These are phyloP conservation scores for Scheffersomyces lignicola DNA, from an alignment of 1,139 yeast genomes.

Conservation along the genomic window DNA sequence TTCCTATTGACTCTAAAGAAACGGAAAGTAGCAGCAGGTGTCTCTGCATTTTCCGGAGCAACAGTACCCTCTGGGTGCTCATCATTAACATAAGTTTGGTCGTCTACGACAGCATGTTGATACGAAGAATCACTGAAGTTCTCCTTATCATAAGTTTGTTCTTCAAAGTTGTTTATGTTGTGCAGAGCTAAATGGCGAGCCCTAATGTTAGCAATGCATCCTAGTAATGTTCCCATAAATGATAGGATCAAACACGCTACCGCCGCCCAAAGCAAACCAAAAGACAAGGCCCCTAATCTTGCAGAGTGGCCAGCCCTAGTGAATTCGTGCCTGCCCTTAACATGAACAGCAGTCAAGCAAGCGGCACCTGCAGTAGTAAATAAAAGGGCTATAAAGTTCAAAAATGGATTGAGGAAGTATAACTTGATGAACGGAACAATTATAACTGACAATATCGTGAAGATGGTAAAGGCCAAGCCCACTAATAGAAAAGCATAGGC, in stretches of 20 bases:
- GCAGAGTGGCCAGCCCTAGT: constrained; percentile 47
- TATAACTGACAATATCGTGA: constrained; percentile 44
- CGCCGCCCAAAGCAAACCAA: constrained; percentile 60
- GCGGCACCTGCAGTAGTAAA: constrained; percentile 61
- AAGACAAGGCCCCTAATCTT: constrained; percentile 54
- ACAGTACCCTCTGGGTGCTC: constrained; percentile 1
- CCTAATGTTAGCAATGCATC: constrained; percentile 6
- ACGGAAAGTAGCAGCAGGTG: constrained; percentile 12
- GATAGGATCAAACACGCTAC: constrained; percentile 13
- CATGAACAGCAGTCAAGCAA: constrained; percentile 64
- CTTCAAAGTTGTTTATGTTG: constrained; percentile 1
- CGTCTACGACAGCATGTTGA: constrained; percentile 7
- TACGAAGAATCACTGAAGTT: constrained; percentile 6
- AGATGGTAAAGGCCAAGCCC: constrained; percentile 54
- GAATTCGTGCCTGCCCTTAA: constrained; percentile 60
- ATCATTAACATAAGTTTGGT: constrained; percentile 4
- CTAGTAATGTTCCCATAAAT: constrained; percentile 9
- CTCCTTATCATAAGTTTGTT: constrained; percentile 2
- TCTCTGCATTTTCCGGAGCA: constrained; percentile 10
- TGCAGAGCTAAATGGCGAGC: constrained; percentile 4
- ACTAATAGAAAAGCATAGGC: constrained; percentile 69
- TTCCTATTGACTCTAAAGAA: constrained; percentile 16
- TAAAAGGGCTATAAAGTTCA: constrained; percentile 43
- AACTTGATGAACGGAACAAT: constrained; percentile 21
- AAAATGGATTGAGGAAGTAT: constrained; percentile 13